Evolutionary conservation across 2,329 filamentous ascomycete species (phyloP).

Genomic region (Akanthomyces lecanii): DNA sequence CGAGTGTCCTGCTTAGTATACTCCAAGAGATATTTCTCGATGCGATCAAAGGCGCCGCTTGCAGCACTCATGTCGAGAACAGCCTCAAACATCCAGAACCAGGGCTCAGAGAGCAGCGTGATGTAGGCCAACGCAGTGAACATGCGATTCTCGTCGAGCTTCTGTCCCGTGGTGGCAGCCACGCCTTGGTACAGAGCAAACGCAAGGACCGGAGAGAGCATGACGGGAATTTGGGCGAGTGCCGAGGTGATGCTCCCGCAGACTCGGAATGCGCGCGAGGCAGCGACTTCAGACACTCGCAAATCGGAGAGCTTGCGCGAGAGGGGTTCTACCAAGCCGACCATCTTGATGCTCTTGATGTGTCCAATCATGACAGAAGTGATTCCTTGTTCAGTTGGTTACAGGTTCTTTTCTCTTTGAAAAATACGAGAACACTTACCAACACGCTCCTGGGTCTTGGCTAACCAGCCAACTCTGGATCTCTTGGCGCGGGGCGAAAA

Average conservation of each 20-base stretch:
- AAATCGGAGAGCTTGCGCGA: constrained; percentile 26
- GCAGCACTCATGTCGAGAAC: constrained; percentile 36
- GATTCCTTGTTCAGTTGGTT: constrained; percentile 21
- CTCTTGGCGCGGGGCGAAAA: constrained; percentile 27
- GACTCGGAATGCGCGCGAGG: constrained; percentile 32
- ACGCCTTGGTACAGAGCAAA: constrained; percentile 36
- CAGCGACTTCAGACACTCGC: constrained; percentile 34
- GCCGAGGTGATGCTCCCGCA: constrained; percentile 33
- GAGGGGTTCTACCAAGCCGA: constrained; percentile 33
- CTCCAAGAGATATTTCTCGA: constrained; percentile 33
- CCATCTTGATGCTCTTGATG: constrained; percentile 41
- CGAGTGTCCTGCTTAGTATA: constrained; percentile 27
- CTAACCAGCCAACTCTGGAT: constrained; percentile 26
- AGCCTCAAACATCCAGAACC: constrained; percentile 36
- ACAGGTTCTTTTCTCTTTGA: rapidly evolving
- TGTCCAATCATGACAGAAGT: constrained; percentile 34
- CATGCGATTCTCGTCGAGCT: constrained; percentile 31
- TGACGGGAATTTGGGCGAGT: constrained; percentile 30
- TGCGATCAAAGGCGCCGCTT: constrained; percentile 37
- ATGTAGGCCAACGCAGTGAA: constrained; percentile 42
- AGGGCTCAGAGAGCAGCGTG: constrained; percentile 33
- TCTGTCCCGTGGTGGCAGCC: constrained; percentile 25
- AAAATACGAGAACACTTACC: constrained; percentile 20
- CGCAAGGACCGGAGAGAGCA: constrained; percentile 35
- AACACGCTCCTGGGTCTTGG: constrained; percentile 26